phyloP scores from a whole-genome alignment of 139 green algal species.

The Chlorella sp. region DNA sequence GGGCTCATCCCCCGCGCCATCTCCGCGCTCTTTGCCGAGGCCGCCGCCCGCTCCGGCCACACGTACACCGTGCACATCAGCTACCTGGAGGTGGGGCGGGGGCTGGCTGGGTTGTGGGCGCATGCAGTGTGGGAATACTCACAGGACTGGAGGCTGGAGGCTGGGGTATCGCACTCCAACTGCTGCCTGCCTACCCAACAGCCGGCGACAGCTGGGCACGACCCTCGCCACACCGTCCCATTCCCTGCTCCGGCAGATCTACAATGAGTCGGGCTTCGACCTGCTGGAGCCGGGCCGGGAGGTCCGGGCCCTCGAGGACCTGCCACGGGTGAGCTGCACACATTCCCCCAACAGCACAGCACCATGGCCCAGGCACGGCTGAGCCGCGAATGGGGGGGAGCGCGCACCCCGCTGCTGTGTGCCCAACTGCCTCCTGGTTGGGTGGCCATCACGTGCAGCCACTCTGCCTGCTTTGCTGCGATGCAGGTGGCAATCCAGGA shows the following conservation, averaged over 20 bases:
- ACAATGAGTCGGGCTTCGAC: conserved; percentile 68
- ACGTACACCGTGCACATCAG: conserved; percentile 78
- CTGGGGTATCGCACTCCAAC: not conserved
- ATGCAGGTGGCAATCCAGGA: conserved; percentile 95
- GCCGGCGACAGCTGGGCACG: too few species aligned
- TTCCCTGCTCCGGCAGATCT: conserved; percentile 31
- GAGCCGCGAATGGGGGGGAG: not conserved
- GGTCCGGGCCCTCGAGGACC: conserved; percentile 22
- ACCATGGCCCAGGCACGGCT: too few species aligned
- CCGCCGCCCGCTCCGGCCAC: conserved; percentile 74
- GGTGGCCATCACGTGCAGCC: not conserved
- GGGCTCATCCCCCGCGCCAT: conserved; percentile 89
- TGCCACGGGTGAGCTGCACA: conserved; percentile 38
- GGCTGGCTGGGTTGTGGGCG: not conserved
- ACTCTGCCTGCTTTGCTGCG: not conserved
- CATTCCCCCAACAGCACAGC: too few species aligned
- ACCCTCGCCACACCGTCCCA: not conserved
- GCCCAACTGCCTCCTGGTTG: not conserved
- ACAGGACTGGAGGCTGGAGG: not conserved
- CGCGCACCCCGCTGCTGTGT: not conserved
- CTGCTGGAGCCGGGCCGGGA: conserved; percentile 62
- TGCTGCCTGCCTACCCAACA: not conserved
- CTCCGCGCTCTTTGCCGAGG: conserved; percentile 81
- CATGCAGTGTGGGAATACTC: not conserved
- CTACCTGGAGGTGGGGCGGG: conserved; percentile 75